Conservation (phyloP, 768 basidiomycete genomes). For the Amylocystis lapponica region DNA sequence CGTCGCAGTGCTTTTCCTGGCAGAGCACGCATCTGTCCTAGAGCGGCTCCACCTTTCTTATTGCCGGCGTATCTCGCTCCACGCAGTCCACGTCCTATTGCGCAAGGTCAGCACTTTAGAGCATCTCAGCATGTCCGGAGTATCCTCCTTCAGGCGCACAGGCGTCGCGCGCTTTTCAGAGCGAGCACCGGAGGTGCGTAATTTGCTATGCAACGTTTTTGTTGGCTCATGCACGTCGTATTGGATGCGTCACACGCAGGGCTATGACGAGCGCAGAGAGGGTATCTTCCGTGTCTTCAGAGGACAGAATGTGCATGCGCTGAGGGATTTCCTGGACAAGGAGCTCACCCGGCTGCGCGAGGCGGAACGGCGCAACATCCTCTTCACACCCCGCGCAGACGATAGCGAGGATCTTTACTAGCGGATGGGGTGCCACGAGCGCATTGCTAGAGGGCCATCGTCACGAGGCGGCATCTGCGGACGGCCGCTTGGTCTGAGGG, state of each 20-base stretch:
- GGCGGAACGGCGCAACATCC: constrained; percentile 54
- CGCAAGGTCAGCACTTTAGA: constrained; percentile 53
- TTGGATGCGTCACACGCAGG: constrained; percentile 32
- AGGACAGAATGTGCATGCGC: constrained; percentile 53
- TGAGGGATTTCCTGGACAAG: constrained; percentile 69
- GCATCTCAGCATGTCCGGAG: constrained; percentile 76
- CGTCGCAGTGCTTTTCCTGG: constrained; percentile 72
- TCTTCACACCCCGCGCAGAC: constrained; percentile 54
- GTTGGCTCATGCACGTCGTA: neutral
- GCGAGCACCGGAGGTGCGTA: constrained; percentile 52
- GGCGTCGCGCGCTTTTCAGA: constrained; percentile 79
- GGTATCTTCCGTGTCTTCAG: constrained; percentile 77
- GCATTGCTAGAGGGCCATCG: neutral
- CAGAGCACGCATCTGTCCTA: constrained; percentile 61
- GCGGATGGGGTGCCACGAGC: neutral
- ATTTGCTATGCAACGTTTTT: neutral
- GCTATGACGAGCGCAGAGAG: constrained; percentile 58
- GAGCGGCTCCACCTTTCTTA: constrained; percentile 85
- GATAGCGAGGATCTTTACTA: constrained; percentile 60
- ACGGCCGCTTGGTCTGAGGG: too few relatives aligned
- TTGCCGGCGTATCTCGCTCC: constrained; percentile 75
- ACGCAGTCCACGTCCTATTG: constrained; percentile 67
- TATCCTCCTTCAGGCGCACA: constrained; percentile 62
- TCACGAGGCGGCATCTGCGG: too few relatives aligned
- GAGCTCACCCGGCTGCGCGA: constrained; percentile 52